Evolutionary conservation across 108 stramenopile species (phyloP).

Genomic region (Nannochloropsis salina): DNA sequence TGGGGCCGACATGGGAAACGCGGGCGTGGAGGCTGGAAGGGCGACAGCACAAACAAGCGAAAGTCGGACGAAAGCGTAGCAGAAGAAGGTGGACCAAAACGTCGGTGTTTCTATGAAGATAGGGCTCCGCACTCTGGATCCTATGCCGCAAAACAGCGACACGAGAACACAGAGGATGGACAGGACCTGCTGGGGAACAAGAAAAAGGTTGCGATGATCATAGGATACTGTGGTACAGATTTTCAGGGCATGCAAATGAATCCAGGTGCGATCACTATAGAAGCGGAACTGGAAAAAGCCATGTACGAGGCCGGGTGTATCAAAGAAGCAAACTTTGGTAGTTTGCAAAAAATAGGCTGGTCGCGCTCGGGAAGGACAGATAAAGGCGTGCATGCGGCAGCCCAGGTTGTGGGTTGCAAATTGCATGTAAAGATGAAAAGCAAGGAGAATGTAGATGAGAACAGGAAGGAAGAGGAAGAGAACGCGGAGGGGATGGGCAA

Average conservation of each 20-base stretch:
- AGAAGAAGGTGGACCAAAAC: background rate
- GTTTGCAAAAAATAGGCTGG: constrained; percentile 85
- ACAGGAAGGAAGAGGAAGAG: constrained; percentile 16
- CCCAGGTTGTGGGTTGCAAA: constrained; percentile 78
- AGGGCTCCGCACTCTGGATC: background rate
- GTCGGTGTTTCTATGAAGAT: background rate
- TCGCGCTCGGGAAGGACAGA: constrained; percentile 90
- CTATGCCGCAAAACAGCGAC: background rate
- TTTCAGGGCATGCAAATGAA: constrained; percentile 84
- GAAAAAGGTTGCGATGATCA: constrained; percentile 50
- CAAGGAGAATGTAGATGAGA: constrained; percentile 42
- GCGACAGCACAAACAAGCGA: background rate
- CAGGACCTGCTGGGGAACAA: constrained; percentile 29
- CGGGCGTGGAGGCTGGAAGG: background rate
- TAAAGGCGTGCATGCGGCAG: constrained; percentile 88
- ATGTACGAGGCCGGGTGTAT: constrained; percentile 67
- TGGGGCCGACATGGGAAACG: background rate
- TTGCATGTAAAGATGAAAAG: constrained; percentile 70
- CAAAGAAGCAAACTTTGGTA: constrained; percentile 67
- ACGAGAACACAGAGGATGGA: background rate
- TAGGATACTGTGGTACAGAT: constrained; percentile 56
- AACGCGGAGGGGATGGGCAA: background rate
- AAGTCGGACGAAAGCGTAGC: background rate
- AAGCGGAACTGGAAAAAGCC: constrained; percentile 83
- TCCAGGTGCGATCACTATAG: constrained; percentile 64